These are phyloP conservation scores for Glycine tomentella DNA, from an alignment of 306 rosid genomes.

Conservation along the genomic window DNA sequence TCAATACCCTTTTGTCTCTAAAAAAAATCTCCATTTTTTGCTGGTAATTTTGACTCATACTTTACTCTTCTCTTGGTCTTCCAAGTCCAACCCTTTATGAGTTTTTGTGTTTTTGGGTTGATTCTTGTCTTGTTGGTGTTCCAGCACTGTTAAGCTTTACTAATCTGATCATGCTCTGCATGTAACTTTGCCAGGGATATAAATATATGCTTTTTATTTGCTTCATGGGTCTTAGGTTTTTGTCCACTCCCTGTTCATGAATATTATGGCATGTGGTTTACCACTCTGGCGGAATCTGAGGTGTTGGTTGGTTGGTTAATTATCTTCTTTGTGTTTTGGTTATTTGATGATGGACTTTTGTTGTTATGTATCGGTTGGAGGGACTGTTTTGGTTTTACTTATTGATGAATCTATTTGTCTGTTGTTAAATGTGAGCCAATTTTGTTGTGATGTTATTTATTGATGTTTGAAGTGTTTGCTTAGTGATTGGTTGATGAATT, in stretches of 20 bases:
- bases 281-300: conserved; percentile 4
- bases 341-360: not conserved
- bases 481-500: conserved; percentile 26
- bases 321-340: conserved; percentile 14
- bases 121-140: conserved; percentile 38
- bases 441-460: conserved; percentile 7
- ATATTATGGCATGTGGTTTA: conserved; percentile 22
- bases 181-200: conserved; percentile 40
- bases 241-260: conserved; percentile 28
- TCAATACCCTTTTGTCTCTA: conserved; percentile 21
- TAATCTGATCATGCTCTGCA: conserved; percentile 53
- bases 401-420: conserved; percentile 41
- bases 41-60: conserved; percentile 39
- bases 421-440: conserved; percentile 30
- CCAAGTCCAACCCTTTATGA: conserved; percentile 9
- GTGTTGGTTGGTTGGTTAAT: conserved; percentile 24
- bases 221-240: conserved; percentile 35
- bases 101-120: conserved; percentile 16
- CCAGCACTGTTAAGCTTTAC: conserved; percentile 29
- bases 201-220: conserved; percentile 34
- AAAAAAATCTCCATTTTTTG: conserved; percentile 42
- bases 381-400: conserved; percentile 38
- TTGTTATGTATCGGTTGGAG: not conserved
- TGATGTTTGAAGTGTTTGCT: conserved; percentile 28
- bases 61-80: conserved; percentile 40